phyloP scores from a whole-genome alignment of 148 eudicot genomes.

The Rhododendron molle region DNA sequence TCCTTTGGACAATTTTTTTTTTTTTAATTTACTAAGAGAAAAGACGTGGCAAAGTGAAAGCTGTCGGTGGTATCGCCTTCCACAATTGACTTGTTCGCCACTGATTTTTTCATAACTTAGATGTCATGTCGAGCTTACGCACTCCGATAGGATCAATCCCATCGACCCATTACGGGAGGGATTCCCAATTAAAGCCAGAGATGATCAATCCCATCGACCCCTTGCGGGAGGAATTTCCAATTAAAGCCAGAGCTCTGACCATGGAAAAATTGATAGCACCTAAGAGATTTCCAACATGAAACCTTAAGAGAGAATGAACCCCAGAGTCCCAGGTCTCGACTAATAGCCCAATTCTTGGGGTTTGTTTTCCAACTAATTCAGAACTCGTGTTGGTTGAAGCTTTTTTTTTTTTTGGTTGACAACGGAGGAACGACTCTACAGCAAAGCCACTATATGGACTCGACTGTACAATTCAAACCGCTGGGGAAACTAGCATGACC shows the following conservation, averaged over 20 bases:
- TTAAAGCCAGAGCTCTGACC: too few relatives aligned
- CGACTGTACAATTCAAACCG: too few relatives aligned
- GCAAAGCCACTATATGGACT: too few relatives aligned
- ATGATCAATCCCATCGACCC: too few relatives aligned
- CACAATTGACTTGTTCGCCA: not conserved
- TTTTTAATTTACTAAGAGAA: not conserved
- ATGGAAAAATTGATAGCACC: not conserved
- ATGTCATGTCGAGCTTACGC: not conserved
- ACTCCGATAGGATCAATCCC: too few relatives aligned
- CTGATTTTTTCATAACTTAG: not conserved
- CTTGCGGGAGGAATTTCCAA: too few relatives aligned
- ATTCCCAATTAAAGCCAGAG: too few relatives aligned
- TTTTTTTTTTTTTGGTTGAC: not conserved
- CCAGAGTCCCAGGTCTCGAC: not conserved
- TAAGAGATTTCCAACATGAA: not conserved
- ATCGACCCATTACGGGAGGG: too few relatives aligned
- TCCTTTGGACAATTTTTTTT: not conserved
- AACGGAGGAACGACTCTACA: too few relatives aligned
- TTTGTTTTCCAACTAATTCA: not conserved
- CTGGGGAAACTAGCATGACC: fast-evolving
- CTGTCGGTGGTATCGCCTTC: not conserved
- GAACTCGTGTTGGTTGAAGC: not conserved
- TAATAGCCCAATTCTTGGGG: not conserved
- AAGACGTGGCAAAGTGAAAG: not conserved
- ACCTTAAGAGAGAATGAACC: too few relatives aligned